Conservation (phyloP, 345 rosid species). For the Brassica nigra region DNA sequence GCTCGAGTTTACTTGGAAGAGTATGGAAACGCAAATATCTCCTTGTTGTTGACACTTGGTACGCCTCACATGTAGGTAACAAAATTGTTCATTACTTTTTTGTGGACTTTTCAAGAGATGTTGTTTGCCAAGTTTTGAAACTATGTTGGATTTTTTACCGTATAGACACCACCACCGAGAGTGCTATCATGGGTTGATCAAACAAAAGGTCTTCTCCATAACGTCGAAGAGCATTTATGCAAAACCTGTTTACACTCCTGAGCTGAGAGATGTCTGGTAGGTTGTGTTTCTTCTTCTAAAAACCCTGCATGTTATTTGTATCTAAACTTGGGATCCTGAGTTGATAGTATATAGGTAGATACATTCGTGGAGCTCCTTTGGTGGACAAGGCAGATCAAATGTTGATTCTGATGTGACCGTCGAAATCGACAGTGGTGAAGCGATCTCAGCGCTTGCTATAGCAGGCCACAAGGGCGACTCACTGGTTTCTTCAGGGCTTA, state of each 20-base stretch:
- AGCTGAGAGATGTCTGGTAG: constrained; percentile 88
- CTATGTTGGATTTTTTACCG: neutral
- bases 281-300: constrained; percentile 40
- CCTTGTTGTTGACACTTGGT: too few species aligned
- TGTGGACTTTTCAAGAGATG: too few species aligned
- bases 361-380: constrained; percentile 52
- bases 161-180: constrained; percentile 76
- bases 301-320: neutral
- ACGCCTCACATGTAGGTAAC: too few species aligned
- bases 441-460: constrained; percentile 49
- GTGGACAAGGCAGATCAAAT: constrained; percentile 44
- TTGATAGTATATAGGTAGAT: too few species aligned
- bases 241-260: constrained; percentile 72
- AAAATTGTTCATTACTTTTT: neutral
- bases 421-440: constrained; percentile 44
- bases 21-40: neutral
- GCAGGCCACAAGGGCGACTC: constrained; percentile 12
- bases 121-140: neutral
- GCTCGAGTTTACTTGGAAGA: constrained; percentile 90
- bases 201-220: constrained; percentile 46
- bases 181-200: constrained; percentile 80
- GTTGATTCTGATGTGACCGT: constrained; percentile 45
- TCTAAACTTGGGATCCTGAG: neutral
- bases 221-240: constrained; percentile 45
- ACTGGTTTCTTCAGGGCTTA: too few species aligned